Evolutionary conservation across 768 basidiomycete genomes (phyloP).

Genomic region (Rickenella mellea): DNA sequence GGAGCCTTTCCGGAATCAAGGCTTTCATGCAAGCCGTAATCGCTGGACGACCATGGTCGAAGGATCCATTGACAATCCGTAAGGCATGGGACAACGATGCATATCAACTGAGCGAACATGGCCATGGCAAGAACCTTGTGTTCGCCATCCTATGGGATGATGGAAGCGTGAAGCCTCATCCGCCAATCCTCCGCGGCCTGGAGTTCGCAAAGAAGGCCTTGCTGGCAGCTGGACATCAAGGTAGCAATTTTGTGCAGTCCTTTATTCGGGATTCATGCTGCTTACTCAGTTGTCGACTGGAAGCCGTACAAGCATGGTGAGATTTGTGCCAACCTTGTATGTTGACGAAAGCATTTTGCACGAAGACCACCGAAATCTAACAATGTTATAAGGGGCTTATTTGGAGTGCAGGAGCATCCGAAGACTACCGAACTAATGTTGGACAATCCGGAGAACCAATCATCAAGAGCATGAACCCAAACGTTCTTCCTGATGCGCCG

Average conservation of each 20-base stretch:
- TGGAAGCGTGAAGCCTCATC: conserved; percentile 47
- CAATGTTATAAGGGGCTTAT: conserved; percentile 24
- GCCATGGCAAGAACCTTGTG: conserved; percentile 33
- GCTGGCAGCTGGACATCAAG: conserved; percentile 51
- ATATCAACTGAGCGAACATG: conserved; percentile 52
- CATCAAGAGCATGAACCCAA: conserved; percentile 35
- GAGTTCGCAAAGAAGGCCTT: conserved; percentile 47
- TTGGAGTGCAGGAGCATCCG: conserved; percentile 31
- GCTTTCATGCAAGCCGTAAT: conserved; percentile 57
- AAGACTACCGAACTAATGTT: conserved; percentile 34
- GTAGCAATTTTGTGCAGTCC: conserved; percentile 22
- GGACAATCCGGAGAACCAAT: conserved; percentile 44
- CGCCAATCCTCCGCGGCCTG: conserved; percentile 55
- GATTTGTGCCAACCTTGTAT: background rate
- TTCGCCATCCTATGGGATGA: conserved; percentile 64
- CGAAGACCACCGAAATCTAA: conserved; percentile 15
- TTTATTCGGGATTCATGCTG: background rate
- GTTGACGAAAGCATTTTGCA: no score
- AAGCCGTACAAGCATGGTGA: conserved; percentile 23
- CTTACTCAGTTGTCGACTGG: conserved; percentile 58
- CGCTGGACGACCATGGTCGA: conserved; percentile 51
- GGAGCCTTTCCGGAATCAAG: conserved; percentile 50
- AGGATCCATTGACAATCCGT: conserved; percentile 48
- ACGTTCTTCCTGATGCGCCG: conserved; percentile 16
- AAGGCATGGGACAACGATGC: conserved; percentile 54